These are phyloP conservation scores for Francoa sonchifolia DNA, from an alignment of 441 rosid species.

Conservation along the genomic window DNA sequence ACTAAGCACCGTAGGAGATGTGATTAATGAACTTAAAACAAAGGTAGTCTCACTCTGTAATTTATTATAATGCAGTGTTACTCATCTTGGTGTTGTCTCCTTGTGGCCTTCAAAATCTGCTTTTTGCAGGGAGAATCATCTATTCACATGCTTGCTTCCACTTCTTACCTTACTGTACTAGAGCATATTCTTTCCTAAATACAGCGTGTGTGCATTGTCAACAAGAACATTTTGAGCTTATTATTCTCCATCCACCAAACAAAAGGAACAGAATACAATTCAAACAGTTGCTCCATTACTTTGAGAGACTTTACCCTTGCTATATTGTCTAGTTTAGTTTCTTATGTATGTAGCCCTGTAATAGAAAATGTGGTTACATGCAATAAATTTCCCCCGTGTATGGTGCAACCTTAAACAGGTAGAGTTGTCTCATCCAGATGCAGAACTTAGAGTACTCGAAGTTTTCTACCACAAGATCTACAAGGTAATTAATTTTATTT, in stretches of 20 bases:
- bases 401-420: slow-evolving; percentile 37
- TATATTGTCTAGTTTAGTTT: not conserved
- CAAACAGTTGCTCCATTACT: not conserved
- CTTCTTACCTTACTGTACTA: too few species aligned
- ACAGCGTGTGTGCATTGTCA: too few species aligned
- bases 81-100: too few species aligned
- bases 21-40: slow-evolving; percentile 66
- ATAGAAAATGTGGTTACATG: not conserved
- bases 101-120: too few species aligned
- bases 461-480: slow-evolving; percentile 88
- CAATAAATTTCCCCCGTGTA: not conserved
- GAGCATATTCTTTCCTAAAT: too few species aligned
- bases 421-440: slow-evolving; percentile 74
- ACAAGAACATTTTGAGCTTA: too few species aligned
- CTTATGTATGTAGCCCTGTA: not conserved
- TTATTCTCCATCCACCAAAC: too few species aligned
- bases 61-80: not conserved
- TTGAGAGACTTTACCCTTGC: not conserved
- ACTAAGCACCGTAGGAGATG: slow-evolving; percentile 90
- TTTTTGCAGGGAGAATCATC: too few species aligned
- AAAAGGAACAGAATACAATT: too few species aligned
- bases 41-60: slow-evolving; percentile 36
- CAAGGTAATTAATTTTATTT: slow-evolving; percentile 38
- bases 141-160: too few species aligned
- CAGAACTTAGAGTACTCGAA: slow-evolving; percentile 88